Evolutionary conservation across 257 asterid species (phyloP).

Genomic region (Solanum peruvianum): DNA sequence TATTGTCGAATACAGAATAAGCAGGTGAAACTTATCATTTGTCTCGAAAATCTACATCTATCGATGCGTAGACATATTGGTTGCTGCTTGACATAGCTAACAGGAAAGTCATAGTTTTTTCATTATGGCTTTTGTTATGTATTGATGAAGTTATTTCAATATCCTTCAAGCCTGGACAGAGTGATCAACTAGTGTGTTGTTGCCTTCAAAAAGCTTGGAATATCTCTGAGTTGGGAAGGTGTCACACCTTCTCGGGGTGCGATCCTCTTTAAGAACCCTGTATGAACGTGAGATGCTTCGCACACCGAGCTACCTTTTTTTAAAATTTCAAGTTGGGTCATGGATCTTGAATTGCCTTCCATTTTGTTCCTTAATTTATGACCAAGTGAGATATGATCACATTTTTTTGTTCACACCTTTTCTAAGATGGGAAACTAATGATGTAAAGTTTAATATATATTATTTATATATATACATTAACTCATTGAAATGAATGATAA

Average conservation of each 20-base stretch:
- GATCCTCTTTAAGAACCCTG: not conserved
- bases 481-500: not conserved
- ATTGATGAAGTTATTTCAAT: not conserved
- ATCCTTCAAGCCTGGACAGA: not conserved
- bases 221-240: not conserved
- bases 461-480: not conserved
- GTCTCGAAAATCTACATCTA: not conserved
- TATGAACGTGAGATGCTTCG: not conserved
- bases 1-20: not conserved
- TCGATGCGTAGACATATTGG: not conserved
- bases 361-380: not conserved
- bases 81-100: not conserved
- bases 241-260: not conserved
- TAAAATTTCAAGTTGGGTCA: not conserved
- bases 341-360: not conserved
- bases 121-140: slow-evolving; percentile 19
- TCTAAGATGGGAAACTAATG: not conserved
- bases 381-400: not conserved
- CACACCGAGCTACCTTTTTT: not conserved
- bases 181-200: not conserved
- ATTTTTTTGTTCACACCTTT: not conserved
- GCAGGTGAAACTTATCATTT: not conserved
- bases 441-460: not conserved
- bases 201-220: not conserved
- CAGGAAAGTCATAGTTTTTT: slow-evolving; percentile 28